Base-by-base conservation (phyloP, 768 basidiomycete species). In the Daedaleopsis sinensis region DNA sequence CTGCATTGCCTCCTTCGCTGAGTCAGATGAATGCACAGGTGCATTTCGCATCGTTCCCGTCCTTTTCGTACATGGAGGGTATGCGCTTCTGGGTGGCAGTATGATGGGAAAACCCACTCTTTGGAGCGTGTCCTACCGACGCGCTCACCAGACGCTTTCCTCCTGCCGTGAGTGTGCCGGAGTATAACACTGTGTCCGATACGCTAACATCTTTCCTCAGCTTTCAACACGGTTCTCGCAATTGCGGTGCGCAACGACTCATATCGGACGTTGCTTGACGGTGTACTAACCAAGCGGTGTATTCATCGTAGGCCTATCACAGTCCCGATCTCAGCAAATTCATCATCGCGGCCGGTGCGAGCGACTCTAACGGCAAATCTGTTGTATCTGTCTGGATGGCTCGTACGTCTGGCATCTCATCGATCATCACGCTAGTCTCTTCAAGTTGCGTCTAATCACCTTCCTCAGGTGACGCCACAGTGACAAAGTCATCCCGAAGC, bases 51-150 rank as follows among this genome's bases (percentile, higher is more conserved):
- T 47, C 3, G 47, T 57, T 1, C 56, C 56, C 4, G 56, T 57
- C 11, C 12, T 50, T 5, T 38, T 57, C 38, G 37, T 57, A 3
- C 56, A 57, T 27, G 56, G 47, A 9, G 56, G 56, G 4, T n/a
- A 39, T 16, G 56, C 56, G 18, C 19, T 57, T 4, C 35, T 57
- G 13, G 37, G 56, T 12, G 56, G 56, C 1, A 44, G 54, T 3
- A 55, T 43, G 5, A 18, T n/a, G 3, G 54, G 54, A 3, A 13
- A 12, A 19, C 43, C 32, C 5, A 16, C 19, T 3, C 16, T 55
- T 6, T 55, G 54, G 54, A 44, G 46, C 18, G 43, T 47, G 13
- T 3, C 46, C 24, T 46, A 46, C 18, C 18, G 32, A 11, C 54
- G 23, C 2, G 18, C 16, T 16, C 54, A 55, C 16, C 54, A 57